Conservation (phyloP, 805 yeast genomes). For the Zygosaccharomyces bisporus region DNA sequence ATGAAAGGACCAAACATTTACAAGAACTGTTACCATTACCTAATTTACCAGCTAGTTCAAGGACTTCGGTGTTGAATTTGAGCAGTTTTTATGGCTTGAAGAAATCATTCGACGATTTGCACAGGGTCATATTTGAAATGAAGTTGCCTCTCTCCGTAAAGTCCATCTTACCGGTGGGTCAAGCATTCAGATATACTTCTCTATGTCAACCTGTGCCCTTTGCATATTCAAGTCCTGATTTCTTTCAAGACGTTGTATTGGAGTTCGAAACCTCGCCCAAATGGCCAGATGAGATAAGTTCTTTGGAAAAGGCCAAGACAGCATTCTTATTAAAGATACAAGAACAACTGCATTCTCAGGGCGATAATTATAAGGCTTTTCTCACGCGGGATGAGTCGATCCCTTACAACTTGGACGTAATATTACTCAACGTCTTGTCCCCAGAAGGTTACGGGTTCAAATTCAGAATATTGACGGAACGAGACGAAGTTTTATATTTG, state of each 20-base stretch:
- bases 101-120: conserved; percentile 55
- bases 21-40: conserved; percentile 56
- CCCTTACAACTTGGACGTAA: conserved; percentile 60
- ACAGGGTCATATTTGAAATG: conserved; percentile 48
- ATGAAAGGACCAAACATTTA: conserved; percentile 42
- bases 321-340: conserved; percentile 79
- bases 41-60: conserved; percentile 52
- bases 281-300: conserved; percentile 92
- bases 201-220: conserved; percentile 76
- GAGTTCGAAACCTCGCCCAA: conserved; percentile 86
- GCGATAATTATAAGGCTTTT: conserved; percentile 53
- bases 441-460: conserved; percentile 90
- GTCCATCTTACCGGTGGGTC: conserved; percentile 67
- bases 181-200: conserved; percentile 74
- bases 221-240: conserved; percentile 70
- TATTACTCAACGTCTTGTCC: conserved; percentile 61
- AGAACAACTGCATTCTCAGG: conserved; percentile 42
- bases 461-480: conserved; percentile 71
- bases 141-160: conserved; percentile 69
- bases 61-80: conserved; percentile 47
- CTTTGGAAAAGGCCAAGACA: conserved; percentile 84
- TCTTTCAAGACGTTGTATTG: conserved; percentile 72
- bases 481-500: conserved; percentile 71
- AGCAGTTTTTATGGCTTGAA: conserved; percentile 42
- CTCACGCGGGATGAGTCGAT: conserved; percentile 64